Base-by-base conservation (phyloP, 2,329 filamentous ascomycete genomes). In the Orbilia oligospora region DNA sequence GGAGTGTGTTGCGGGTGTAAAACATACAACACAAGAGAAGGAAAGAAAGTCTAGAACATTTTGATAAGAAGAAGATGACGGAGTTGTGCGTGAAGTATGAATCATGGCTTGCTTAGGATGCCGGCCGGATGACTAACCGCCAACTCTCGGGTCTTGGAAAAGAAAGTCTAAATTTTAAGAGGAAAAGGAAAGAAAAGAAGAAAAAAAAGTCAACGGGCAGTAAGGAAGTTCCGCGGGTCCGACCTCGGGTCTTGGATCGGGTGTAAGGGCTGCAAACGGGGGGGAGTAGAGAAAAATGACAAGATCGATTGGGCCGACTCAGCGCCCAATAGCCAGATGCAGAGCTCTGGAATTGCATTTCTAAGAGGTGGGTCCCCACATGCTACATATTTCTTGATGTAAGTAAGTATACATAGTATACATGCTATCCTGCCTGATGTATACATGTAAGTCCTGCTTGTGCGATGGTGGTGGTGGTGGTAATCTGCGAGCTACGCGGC, bases 141-240 rank as follows among this genome's bases (percentile, higher is more conserved):
- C 56, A 61, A 20, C 41, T 61, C 36, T 61, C 56, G 56, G 56
- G 33, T 44, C 56, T 61, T 61, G 56, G 56, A 61, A 27, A 4
- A 36, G 56, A 61, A 27, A 4, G 3, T 36, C 3, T 46, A 24
- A 22, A n/a, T n/a, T n/a, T n/a, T n/a, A n/a, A n/a, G n/a, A n/a
- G n/a, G n/a, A n/a, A n/a, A n/a, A n/a, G n/a, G n/a, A n/a, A n/a
- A n/a, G n/a, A n/a, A n/a, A n/a, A 22, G 18, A 24, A 49, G 14
- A 22, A 2, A 49, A 49, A 16, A 49, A 24, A 24, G 46, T 6
- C 3, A 20, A 51, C 48, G 48, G 48, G 16, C 4, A 14, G 48
- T 24, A 3, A 24, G 56, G 27, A 61, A 44, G 33, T 44, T 61
- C 56, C 56, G 56, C 20, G 56, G 56, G 56, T 36, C 56, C 56